Percentiles rank a stretch among this genome's conserved stretches.
These are phyloP conservation scores for Jacaranda mimosifolia DNA, from an alignment of 257 asterid species.

Conservation along the genomic window DNA sequence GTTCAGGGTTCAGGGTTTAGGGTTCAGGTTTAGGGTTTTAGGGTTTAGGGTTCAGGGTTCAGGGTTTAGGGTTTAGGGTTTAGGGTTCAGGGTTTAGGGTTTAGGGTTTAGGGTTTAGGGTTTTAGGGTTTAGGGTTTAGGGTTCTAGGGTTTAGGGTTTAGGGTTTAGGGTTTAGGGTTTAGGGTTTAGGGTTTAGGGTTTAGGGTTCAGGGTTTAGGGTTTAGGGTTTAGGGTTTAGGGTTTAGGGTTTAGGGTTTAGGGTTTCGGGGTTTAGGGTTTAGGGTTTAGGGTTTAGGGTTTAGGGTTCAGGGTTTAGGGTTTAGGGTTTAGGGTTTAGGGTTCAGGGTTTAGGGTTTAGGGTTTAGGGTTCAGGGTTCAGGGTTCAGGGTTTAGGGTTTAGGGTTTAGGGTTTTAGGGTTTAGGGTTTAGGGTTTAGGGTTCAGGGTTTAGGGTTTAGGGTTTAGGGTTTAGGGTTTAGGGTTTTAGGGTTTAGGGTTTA, in stretches of 20 bases:
- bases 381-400: slow-evolving; percentile 25
- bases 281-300: slow-evolving; percentile 39
- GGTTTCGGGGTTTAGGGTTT: slow-evolving; percentile 29
- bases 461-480: slow-evolving; percentile 39
- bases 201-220: slow-evolving; percentile 35
- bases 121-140: slow-evolving; percentile 27
- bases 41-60: slow-evolving; percentile 29
- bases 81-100: slow-evolving; percentile 25
- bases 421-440: slow-evolving; percentile 34
- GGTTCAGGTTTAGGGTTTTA: slow-evolving; percentile 34
- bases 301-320: slow-evolving; percentile 42
- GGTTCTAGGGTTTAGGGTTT: slow-evolving; percentile 22
- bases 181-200: slow-evolving; percentile 31
- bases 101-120: slow-evolving; percentile 21
- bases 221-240: slow-evolving; percentile 43
- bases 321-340: slow-evolving; percentile 43
- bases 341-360: slow-evolving; percentile 38
- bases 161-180: no score
- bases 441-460: slow-evolving; percentile 35
- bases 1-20: slow-evolving; percentile 11
- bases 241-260: slow-evolving; percentile 34
- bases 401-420: slow-evolving; percentile 42
- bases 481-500: background rate
- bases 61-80: slow-evolving; percentile 35
- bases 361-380: slow-evolving; percentile 11